Evolutionary conservation across 2,329 filamentous ascomycete genomes (phyloP), one percentile per base, ranked within the genome.

Genomic region (Pestalotiopsis fici): DNA sequence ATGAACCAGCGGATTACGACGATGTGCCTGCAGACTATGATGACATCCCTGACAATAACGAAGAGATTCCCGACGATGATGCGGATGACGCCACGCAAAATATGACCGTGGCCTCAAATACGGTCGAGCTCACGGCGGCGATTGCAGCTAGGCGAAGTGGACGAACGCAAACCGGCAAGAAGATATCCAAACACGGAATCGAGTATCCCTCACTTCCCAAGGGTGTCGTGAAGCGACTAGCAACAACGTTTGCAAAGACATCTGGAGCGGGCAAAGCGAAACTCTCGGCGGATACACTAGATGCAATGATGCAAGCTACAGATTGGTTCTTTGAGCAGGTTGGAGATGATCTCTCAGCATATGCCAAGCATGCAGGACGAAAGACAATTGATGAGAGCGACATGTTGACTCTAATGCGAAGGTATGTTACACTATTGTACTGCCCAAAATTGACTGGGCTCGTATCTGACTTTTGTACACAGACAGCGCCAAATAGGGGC

Each of bases 241-340:
- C 91, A 7, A 90, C 90, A 39, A 91, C 87, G 1, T 93, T 94
- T 74, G 87, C 91, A 23, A 89, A 90, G 72, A 88, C 88, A 3
- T 88, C 90, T 57, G 89, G 90, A 23, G 83, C 86, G 11, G 86
- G 86, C 72, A 93, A 91, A 72, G 83, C 88, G 4, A 93, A 91
- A 71, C 87, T 97, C 59, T 89, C 86, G 67, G 89, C 91, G 59
- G 93, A 96, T 64, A 90, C 92, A 1, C 81, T 97, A 47, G 86
- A 87, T 35, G 91, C 91, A 4, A 88, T 97, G 65, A 90, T 91
- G 74, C 91, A 94, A 76, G 93, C 94, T 0, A 93, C 93, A 2
- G 93, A 97, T 69, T 96, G 93, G 91, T 97, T 94, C 78, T 97
- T 97, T 77, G 93, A 97, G 80, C 94, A 97, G 78, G 83, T 93